phyloP scores from a whole-genome alignment of 306 rosid genomes.

The Erythrophleum fordii region DNA sequence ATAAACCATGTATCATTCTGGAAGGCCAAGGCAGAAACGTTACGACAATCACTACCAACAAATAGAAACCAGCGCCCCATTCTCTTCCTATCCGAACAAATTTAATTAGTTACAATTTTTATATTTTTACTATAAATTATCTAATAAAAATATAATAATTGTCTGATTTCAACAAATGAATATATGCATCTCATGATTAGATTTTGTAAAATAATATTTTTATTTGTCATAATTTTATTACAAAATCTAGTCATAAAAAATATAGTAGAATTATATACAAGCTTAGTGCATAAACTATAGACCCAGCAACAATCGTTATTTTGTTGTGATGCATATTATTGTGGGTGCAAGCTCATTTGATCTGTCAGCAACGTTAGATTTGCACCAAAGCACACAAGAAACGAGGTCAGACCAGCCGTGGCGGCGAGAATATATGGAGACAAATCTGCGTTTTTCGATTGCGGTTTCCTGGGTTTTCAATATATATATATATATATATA shows the following conservation, averaged over 20 bases:
- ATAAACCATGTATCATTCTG: constrained; percentile 41
- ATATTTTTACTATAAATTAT: too few relatives aligned
- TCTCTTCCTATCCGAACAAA: constrained; percentile 36
- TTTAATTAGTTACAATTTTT: too few relatives aligned
- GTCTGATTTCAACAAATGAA: too few relatives aligned
- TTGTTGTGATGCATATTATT: background rate
- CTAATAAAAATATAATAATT: too few relatives aligned
- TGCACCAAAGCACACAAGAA: accelerated
- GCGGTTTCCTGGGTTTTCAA: constrained; percentile 51
- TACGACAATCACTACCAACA: constrained; percentile 33
- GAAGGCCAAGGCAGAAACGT: constrained; percentile 37
- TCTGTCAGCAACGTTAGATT: background rate
- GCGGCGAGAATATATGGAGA: constrained; percentile 59
- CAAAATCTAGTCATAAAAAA: too few relatives aligned
- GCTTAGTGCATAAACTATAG: too few relatives aligned
- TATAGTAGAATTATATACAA: too few relatives aligned
- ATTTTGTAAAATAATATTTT: too few relatives aligned
- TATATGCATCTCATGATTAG: too few relatives aligned
- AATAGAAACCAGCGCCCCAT: constrained; percentile 50
- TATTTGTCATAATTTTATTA: too few relatives aligned
- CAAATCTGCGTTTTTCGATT: constrained; percentile 47
- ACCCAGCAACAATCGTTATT: too few relatives aligned
- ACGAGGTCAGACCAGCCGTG: constrained; percentile 18
- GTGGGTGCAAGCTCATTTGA: constrained; percentile 24
- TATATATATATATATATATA: constrained; percentile 48